phyloP scores from a whole-genome alignment of 1,284 basidiomycete species.

The Cutaneotrichosporon daszewskae region DNA sequence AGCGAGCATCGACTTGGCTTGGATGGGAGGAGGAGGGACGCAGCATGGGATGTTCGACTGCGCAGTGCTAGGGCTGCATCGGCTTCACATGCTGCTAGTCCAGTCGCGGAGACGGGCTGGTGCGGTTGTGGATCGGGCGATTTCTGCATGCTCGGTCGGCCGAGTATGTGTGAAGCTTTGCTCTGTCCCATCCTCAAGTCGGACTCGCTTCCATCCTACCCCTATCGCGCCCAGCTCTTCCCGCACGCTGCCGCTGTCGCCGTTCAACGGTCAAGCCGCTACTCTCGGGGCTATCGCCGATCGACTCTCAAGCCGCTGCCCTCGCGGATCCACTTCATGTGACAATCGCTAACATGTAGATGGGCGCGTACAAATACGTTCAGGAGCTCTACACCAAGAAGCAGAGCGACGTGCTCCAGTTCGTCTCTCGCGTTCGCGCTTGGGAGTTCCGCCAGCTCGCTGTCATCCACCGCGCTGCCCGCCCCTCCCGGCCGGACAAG shows the following conservation, averaged over 20 bases:
- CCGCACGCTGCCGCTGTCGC: not conserved
- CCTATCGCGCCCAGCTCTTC: not conserved
- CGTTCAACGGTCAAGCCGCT: not conserved
- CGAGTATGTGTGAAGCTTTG: too few relatives aligned
- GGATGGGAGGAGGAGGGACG: too few relatives aligned
- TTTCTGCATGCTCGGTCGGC: too few relatives aligned
- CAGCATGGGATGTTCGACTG: too few relatives aligned
- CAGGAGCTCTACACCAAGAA: constrained; percentile 65
- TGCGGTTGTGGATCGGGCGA: too few relatives aligned
- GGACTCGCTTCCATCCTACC: too few relatives aligned
- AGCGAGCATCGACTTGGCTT: too few relatives aligned
- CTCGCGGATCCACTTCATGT: constrained; percentile 51
- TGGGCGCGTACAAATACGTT: constrained; percentile 99
- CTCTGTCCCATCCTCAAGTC: too few relatives aligned
- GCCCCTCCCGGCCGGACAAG: constrained; percentile 98
- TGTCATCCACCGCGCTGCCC: constrained; percentile 95
- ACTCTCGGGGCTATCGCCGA: too few relatives aligned
- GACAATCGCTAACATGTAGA: constrained; percentile 1
- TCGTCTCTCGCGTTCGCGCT: constrained; percentile 96
- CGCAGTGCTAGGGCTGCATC: too few relatives aligned
- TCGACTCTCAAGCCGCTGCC: constrained; percentile 1
- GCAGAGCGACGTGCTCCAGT: constrained; percentile 79
- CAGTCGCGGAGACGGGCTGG: too few relatives aligned
- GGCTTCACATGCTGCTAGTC: too few relatives aligned
- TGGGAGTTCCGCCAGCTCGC: constrained; percentile 99